These are phyloP conservation scores for Fusarium bulbicola DNA, from an alignment of 2,329 filamentous ascomycete species.

Conservation along the genomic window DNA sequence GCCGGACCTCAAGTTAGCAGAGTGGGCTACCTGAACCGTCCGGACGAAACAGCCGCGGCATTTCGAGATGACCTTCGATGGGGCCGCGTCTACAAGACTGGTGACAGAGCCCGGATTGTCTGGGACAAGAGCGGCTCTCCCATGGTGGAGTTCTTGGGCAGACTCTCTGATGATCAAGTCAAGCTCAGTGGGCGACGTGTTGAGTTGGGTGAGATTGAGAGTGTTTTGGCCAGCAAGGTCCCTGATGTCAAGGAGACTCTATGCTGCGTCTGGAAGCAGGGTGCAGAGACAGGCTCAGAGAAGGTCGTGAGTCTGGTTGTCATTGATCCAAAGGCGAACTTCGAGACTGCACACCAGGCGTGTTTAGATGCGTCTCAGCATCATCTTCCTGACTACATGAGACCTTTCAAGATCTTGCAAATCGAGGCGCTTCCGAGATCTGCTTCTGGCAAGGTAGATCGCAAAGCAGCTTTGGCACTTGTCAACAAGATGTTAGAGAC, in stretches of 20 bases:
- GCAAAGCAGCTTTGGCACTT: neutral
- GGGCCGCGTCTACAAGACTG: constrained; percentile 10
- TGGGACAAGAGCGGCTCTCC: neutral
- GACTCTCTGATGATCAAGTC: constrained; percentile 22
- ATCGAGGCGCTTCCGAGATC: neutral
- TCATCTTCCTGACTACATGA: constrained; percentile 21
- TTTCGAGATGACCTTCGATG: neutral
- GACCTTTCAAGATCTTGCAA: neutral
- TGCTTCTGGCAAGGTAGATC: constrained; percentile 10
- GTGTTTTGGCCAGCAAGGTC: neutral
- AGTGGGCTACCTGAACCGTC: constrained; percentile 15
- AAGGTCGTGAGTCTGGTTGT: constrained; percentile 14
- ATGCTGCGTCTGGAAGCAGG: constrained; percentile 11
- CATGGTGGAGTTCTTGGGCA: constrained; percentile 6
- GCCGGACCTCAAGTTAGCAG: constrained; percentile 13
- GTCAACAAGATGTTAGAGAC: neutral
- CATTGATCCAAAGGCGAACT: neutral
- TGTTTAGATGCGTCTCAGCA: neutral
- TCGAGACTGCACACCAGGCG: neutral
- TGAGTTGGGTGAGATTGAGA: constrained; percentile 23
- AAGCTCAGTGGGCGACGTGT: constrained; percentile 25
- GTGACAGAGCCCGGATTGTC: constrained; percentile 8
- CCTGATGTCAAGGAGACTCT: neutral
- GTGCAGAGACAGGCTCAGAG: neutral
- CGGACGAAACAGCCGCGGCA: neutral